These are phyloP conservation scores for Tolypocladium paradoxum DNA, from an alignment of 2,329 filamentous ascomycete species.

Conservation along the genomic window DNA sequence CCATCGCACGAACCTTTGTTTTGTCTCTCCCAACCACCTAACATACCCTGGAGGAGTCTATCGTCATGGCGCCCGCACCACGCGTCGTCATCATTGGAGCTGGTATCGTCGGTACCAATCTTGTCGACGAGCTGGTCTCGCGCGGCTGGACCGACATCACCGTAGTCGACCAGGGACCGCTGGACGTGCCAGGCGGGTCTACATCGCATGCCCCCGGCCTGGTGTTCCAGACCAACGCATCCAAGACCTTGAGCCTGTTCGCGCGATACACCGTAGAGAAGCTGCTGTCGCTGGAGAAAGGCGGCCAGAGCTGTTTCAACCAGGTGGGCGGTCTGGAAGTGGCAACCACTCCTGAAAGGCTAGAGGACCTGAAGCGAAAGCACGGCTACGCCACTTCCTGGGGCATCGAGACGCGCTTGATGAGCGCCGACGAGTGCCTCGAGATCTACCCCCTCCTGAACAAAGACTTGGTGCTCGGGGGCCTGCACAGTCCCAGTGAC, in stretches of 20 bases:
- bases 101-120: conserved; percentile 52
- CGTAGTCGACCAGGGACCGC: conserved; percentile 52
- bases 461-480: conserved; percentile 42
- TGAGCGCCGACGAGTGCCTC: conserved; percentile 41
- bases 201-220: conserved; percentile 55
- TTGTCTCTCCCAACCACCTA: neutral
- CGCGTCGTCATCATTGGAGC: conserved; percentile 51
- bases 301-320: conserved; percentile 40
- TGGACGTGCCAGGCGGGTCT: conserved; percentile 52
- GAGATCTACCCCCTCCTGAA: conserved; percentile 44
- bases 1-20: neutral
- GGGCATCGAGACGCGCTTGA: conserved; percentile 44
- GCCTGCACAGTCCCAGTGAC: conserved; percentile 49
- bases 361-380: conserved; percentile 52
- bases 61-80: conserved; percentile 11
- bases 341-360: conserved; percentile 45
- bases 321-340: conserved; percentile 53
- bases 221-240: conserved; percentile 51
- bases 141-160: conserved; percentile 55
- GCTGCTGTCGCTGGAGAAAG: conserved; percentile 35
- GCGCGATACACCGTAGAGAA: conserved; percentile 54
- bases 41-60: too few species aligned
- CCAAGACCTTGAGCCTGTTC: conserved; percentile 46
- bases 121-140: conserved; percentile 52
- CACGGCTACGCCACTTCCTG: conserved; percentile 50